Evolutionary conservation across 805 yeast genomes (phyloP).

Genomic region (Henningerozyma blattae): DNA sequence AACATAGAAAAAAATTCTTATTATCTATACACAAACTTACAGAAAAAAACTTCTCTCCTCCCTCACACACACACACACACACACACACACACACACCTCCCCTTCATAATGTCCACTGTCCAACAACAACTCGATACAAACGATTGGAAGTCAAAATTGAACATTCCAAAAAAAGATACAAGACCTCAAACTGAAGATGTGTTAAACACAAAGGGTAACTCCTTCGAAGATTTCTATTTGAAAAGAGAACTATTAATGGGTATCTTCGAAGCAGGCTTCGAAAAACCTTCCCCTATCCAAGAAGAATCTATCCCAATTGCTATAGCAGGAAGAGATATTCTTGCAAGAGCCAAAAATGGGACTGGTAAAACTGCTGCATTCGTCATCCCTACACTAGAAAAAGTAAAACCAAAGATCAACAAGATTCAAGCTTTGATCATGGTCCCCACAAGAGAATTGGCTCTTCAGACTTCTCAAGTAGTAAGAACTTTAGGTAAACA

Average conservation of each 20-base stretch:
- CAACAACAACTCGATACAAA: neutral
- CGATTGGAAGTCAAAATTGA: constrained; percentile 66
- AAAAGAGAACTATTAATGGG: constrained; percentile 96
- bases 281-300: constrained; percentile 95
- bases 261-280: constrained; percentile 96
- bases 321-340: constrained; percentile 84
- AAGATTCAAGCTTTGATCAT: constrained; percentile 86
- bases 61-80: too few species aligned
- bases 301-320: constrained; percentile 96
- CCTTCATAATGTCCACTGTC: neutral
- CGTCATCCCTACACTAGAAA: constrained; percentile 85
- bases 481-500: constrained; percentile 93
- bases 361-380: constrained; percentile 98
- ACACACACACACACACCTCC: neutral
- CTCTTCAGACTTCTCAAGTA: constrained; percentile 94
- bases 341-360: constrained; percentile 97
- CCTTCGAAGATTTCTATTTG: constrained; percentile 84
- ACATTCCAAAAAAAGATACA: constrained; percentile 74
- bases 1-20: too few species aligned
- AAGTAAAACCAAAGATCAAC: constrained; percentile 69
- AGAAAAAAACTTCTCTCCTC: too few species aligned
- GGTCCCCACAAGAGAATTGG: constrained; percentile 97
- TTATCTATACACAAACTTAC: too few species aligned
- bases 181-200: constrained; percentile 98
- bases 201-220: constrained; percentile 74